Conservation (phyloP, 176 grass and related monocot genomes). For the Triticum dicoccoides region DNA sequence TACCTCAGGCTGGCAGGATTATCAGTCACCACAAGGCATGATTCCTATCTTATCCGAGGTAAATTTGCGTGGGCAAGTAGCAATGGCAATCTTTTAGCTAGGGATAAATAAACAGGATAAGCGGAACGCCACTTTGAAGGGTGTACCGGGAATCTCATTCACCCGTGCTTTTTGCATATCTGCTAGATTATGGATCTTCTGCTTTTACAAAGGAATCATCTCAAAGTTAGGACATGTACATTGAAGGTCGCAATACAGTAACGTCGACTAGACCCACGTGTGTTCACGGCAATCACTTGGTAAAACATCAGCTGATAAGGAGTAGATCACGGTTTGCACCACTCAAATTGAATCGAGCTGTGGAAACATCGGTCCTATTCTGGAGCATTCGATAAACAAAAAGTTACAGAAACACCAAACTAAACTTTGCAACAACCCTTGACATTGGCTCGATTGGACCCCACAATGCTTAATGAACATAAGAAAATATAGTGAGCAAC, state of each 20-base stretch:
- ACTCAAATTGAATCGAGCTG: background rate
- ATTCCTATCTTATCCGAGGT: background rate
- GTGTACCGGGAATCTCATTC: constrained; percentile 26
- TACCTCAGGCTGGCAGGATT: background rate
- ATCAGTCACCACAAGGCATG: background rate
- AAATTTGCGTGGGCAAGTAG: background rate
- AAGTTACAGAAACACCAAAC: background rate
- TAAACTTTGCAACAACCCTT: background rate
- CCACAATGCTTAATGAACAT: no score
- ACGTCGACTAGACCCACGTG: background rate
- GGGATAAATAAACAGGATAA: constrained; percentile 5
- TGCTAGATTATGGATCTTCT: constrained; percentile 16
- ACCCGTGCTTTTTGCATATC: constrained; percentile 12
- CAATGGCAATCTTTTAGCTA: background rate
- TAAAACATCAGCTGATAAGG: background rate
- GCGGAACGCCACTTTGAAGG: constrained; percentile 8
- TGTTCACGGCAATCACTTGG: background rate
- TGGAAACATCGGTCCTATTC: background rate
- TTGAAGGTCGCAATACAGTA: background rate
- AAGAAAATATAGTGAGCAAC: no score
- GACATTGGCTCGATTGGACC: background rate
- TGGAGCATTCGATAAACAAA: background rate
- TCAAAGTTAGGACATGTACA: background rate
- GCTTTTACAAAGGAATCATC: constrained; percentile 36
- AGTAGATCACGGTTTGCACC: background rate